These are phyloP conservation scores for Alternaria sp. DNA, from an alignment of 2,329 filamentous ascomycete genomes.

Conservation along the genomic window DNA sequence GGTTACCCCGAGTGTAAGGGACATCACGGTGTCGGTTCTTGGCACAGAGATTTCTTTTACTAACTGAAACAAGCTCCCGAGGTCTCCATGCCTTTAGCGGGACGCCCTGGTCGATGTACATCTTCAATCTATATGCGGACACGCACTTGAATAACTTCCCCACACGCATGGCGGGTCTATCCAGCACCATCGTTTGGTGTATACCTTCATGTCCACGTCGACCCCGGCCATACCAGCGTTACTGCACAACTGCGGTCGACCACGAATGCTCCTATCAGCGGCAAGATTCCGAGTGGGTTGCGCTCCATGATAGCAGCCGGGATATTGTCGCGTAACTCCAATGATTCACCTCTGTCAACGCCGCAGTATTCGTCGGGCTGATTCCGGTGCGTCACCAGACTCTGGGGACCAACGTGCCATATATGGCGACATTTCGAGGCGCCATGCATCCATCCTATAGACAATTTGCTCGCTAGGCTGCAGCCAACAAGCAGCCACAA, in stretches of 20 bases:
- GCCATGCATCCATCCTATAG: conserved; percentile 26
- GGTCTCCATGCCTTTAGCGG: conserved; percentile 15
- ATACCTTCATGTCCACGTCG: not conserved
- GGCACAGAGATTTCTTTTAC: conserved; percentile 26
- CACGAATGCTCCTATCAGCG: not conserved
- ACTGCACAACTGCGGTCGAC: not conserved
- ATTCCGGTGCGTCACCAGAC: conserved; percentile 36
- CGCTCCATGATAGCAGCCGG: conserved; percentile 13
- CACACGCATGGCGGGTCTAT: conserved; percentile 1
- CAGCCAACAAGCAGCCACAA: conserved; percentile 31
- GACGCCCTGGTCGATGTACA: conserved; percentile 2
- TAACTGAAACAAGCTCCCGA: conserved; percentile 28
- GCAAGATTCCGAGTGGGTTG: not conserved
- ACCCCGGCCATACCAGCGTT: not conserved
- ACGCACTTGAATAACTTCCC: conserved; percentile 2
- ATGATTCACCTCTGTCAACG: conserved; percentile 25
- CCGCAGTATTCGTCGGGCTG: conserved; percentile 25
- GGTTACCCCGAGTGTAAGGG: conserved; percentile 5
- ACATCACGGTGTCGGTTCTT: conserved; percentile 22
- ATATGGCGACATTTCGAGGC: conserved; percentile 35
- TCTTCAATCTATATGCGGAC: conserved; percentile 3
- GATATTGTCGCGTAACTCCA: conserved; percentile 26
- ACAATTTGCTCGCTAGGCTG: conserved; percentile 20
- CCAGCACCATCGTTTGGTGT: not conserved
- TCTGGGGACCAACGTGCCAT: conserved; percentile 22